Base-by-base conservation (phyloP, 2,329 filamentous ascomycete species). In the Colletotrichum orchidophilum region DNA sequence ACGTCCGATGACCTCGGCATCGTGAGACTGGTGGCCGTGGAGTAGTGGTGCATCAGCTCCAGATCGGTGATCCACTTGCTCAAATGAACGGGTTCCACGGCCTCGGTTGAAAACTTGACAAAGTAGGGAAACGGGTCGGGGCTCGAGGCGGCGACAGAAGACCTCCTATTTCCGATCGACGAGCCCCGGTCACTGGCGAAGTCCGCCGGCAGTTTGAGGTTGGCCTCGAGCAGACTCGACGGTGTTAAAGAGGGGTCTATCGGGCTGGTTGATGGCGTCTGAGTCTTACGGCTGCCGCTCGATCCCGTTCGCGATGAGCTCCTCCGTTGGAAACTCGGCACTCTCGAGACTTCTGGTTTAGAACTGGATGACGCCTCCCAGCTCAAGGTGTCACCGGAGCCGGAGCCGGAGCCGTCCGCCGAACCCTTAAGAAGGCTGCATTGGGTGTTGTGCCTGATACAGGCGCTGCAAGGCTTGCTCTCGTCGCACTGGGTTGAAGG, bases 31-130 rank as follows among this genome's bases (percentile, higher is more conserved):
- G 80, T 80, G 2, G 65, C 72, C 7, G 77, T 75, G 2, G 77
- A 78, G 61, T 77, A 82, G 52, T 82, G 80, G 50, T 82, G 80
- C 75, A 82, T 78, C 49, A 82, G 75, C 66, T 80, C 78, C 13
- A 82, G 77, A 64, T 82, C 80, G 3, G 77, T 76, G 11, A 79
- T 77, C 80, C 80, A 82, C 57, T 33, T 76, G 71, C 59, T 75
- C 69, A 27, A 73, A 72, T 58, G 33, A 46, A 66, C 39, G 52
- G 68, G 24, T 33, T 68, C 68, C 70, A 72, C 75, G 60, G 73
- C 73, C 7, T 70, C 72, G 1, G 72, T 75, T 1, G 74, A 72
- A 18, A 78, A 75, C 53, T 75, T 76, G 52, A 72, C 67, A 29
- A 78, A 74, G 46, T 77, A 77, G 0, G 73, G 46, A 71, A 74